Percentiles rank a stretch among this genome's conserved stretches.
phyloP scores from a whole-genome alignment of 1,284 basidiomycete species.

The Puccinia coronata region DNA sequence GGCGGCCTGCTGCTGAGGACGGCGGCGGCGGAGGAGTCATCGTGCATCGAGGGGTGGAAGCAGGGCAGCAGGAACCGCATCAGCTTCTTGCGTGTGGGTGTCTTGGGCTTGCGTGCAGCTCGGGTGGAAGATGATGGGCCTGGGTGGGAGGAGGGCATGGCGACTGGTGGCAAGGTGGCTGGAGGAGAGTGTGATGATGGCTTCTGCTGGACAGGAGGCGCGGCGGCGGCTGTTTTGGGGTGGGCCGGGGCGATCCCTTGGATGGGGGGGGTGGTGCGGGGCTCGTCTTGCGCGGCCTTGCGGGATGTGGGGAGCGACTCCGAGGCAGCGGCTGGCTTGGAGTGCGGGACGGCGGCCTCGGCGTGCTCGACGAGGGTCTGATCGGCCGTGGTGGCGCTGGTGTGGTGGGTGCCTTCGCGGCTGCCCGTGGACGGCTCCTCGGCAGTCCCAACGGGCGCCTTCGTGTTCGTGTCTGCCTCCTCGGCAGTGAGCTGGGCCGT shows the following conservation, averaged over 20 bases:
- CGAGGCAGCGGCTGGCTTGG: background rate
- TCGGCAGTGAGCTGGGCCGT: too few species aligned
- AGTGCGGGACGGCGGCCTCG: background rate
- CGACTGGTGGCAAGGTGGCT: background rate
- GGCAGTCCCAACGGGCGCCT: too few species aligned
- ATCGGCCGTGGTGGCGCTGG: slow-evolving; percentile 16
- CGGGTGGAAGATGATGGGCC: background rate
- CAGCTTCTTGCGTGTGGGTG: slow-evolving; percentile 19
- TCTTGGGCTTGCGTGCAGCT: background rate
- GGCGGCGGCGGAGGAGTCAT: background rate
- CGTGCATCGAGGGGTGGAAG: slow-evolving; percentile 10
- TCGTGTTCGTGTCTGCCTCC: too few species aligned
- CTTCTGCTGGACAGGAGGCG: too few species aligned
- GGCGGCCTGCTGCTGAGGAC: too few species aligned
- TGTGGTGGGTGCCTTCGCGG: slow-evolving; percentile 15
- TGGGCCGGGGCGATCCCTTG: too few species aligned
- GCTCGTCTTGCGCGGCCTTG: too few species aligned
- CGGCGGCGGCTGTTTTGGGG: background rate
- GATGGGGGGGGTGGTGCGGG: background rate
- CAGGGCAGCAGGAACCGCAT: slow-evolving; percentile 38
- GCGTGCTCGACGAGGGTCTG: slow-evolving; percentile 28
- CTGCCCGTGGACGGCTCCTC: background rate
- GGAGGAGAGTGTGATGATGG: background rate
- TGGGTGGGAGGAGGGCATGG: background rate
- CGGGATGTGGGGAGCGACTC: too few species aligned